Base-by-base conservation (phyloP, 176 grass and related monocot species). In the Hsuehochloa calcarea region DNA sequence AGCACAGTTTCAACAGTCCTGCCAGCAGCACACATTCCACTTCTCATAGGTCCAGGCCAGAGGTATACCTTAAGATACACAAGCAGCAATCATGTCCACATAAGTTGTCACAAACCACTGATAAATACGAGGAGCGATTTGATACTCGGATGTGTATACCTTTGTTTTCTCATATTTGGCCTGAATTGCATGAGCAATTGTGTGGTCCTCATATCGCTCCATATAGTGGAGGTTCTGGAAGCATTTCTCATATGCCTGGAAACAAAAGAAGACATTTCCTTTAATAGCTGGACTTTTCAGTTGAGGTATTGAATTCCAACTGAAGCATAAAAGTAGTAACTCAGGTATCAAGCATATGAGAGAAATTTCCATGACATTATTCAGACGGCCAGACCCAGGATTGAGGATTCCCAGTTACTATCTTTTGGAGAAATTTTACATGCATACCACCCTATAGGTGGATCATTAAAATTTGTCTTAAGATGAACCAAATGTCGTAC, bases 201-300 rank as follows among this genome's bases (percentile, higher is more conserved):
- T 98, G 83, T 98, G 96, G 49, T 95, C 96, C 74, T 98, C 91
- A 4, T 98, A 98, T 23, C 89, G 91, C 70, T 95, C 96, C 81
- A 98, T 91, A 66, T 94, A 95, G 82, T 98, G 96, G 44, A 98
- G 96, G 79, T 98, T 89, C 84, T 98, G 93, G 86, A 98, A 98
- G 84, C 96, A 98, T 89, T 98, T 98, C 66, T 98, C 96, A 47
- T 95, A 95, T 49, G 96, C 93, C 96, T 98, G 81, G 74, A 85
- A 75, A 90, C 15, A 88, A 34, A 83, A 86, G 8, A 85, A 34
- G 0, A 35, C 22, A 50, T 27, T 22, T 56, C 47, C 62, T 80
- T 38, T 80, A 59, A 89, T 50, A 75, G 38, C 75, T 80, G n/a
- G 44, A 59, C 10, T 11, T 72, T 65, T 45, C 27, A n/a, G 56